Conservation (phyloP, 2,329 filamentous ascomycete genomes). For the Capronia coronata region DNA sequence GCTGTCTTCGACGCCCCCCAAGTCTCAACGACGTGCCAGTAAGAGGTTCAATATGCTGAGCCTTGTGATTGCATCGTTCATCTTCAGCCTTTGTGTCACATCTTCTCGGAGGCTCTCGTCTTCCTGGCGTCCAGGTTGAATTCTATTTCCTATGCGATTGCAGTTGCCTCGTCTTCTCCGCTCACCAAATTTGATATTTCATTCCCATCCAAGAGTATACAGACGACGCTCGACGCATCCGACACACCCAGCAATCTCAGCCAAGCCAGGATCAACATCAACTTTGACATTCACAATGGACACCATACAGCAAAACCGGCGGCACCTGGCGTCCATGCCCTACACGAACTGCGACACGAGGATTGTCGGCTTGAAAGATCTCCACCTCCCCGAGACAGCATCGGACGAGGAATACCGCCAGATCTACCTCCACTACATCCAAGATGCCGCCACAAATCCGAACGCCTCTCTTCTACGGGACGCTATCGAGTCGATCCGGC, state of each 20-base stretch:
- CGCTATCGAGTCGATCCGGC: slow-evolving; percentile 24
- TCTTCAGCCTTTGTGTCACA: not conserved
- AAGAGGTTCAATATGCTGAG: slow-evolving; percentile 13
- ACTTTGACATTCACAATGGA: slow-evolving; percentile 11
- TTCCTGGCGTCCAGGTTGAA: slow-evolving; percentile 6
- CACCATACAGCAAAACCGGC: slow-evolving; percentile 5
- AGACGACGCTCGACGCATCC: not conserved
- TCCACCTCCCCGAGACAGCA: slow-evolving; percentile 22
- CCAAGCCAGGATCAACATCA: not conserved
- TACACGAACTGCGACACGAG: slow-evolving; percentile 26
- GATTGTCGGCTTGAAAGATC: slow-evolving; percentile 17
- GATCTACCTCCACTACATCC: slow-evolving; percentile 19
- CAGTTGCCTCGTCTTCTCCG: slow-evolving; percentile 1
- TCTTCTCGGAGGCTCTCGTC: not conserved
- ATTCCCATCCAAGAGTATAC: not conserved
- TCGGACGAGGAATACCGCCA: slow-evolving; percentile 23
- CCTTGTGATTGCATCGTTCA: not conserved
- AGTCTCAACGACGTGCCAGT: not conserved
- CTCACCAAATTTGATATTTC: not conserved
- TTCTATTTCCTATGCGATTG: not conserved
- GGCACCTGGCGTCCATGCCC: slow-evolving; percentile 10
- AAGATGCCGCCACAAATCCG: not conserved
- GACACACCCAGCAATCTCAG: not conserved
- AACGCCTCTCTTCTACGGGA: slow-evolving; percentile 20
- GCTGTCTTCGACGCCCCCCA: not conserved